Base-by-base conservation (phyloP, 257 asterid genomes). In the Nicotiana obtusifolia region DNA sequence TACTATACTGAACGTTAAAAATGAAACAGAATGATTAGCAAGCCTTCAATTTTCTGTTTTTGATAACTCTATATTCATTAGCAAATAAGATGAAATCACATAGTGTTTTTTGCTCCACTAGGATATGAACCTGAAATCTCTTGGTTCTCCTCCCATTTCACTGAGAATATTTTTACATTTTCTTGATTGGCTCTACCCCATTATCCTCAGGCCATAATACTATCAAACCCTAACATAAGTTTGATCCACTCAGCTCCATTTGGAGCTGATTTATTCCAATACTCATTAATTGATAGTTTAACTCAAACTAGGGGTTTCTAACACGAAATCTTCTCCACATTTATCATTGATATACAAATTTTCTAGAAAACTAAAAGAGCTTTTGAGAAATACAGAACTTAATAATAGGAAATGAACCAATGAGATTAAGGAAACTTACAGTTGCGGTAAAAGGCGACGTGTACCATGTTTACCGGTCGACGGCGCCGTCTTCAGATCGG, bases 361-460 rank as follows among this genome's bases (percentile, higher is more conserved):
- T 4, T 10, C 24, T 56, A 24, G 1, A n/a, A 22, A 14, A 24
- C 41, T 14, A 69, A 20, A 47, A 37, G 0, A 2, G 1, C 13
- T 37, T 5, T 2, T 37, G 67, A 11, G 2, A 41, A 37, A 69
- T 26, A 69, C n/a, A 9, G 77, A 41, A 11, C 5, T 37, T 5
- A 69, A 69, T 20, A 5, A 71, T 44, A 3, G 8, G 14, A 71
- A 71, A 44, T 71, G 4, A 5, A 44, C 20, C 47, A 71, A 7
- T 22, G 37, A 71, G 37, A 44, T 44, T 9, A 1, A 20, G 37
- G 77, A 76, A 61, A 17, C 87, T 79, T 86, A 87, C 90, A 87
- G 85, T 87, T 87, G 52, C 90, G 86, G 54, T 87, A 87, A 68
- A 87, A 87, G 0, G 71, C 20, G 64, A 87, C 90, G 87, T 85